Evolutionary conservation across 2,329 filamentous ascomycete species (phyloP), one percentile per base, ranked within the genome.

Genomic region (Aureobasidium lini): DNA sequence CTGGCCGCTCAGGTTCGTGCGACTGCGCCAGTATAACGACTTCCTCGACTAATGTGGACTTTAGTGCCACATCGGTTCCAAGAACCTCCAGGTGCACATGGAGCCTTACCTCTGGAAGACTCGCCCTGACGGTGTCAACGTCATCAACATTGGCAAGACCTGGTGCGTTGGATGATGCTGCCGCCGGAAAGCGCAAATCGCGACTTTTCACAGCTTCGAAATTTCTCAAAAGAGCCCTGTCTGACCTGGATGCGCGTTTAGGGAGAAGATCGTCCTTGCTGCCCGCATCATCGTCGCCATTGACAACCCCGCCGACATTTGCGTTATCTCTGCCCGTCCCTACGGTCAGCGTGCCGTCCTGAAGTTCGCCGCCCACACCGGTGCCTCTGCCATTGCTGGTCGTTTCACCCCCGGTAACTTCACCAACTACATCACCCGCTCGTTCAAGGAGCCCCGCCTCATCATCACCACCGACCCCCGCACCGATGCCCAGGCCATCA

Each of bases 391-490:
- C 79, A 99, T 99, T 75, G 95, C 94, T 74, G 94, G 94, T 83
- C 94, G 94, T 78, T 99, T 99, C 89, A 99, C 94, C 76, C 94
- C 94, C 77, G 94, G 94, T 89, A 96, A 93, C 81, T 99, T 99
- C 88, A 99, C 94, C 85, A 99, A 99, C 87, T 99, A 99, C 89
- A 99, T 99, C 88, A 99, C 95, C 80, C 93, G 94, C 75, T 97
- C 94, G 68, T 99, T 99, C 91, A 96, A 96, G 88, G 94, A 99
- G 85, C 94, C 94, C 76, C 95, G 95, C 79, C 85, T 99, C 76
- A 97, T 99, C 81, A 87, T 99, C 77, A 94, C 99, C 75, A 99
- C 94, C 81, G 94, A 99, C 80, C 94, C 94, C 73, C 93, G 95
- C 81, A 99, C 95, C 83, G 94, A 99, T 75, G 90, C 94, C 77